A percentile compares a stretch with the other conserved stretches of the same genome.
phyloP scores from a whole-genome alignment of 2,329 filamentous ascomycete species.

The Trichoderma atrobrunneum region DNA sequence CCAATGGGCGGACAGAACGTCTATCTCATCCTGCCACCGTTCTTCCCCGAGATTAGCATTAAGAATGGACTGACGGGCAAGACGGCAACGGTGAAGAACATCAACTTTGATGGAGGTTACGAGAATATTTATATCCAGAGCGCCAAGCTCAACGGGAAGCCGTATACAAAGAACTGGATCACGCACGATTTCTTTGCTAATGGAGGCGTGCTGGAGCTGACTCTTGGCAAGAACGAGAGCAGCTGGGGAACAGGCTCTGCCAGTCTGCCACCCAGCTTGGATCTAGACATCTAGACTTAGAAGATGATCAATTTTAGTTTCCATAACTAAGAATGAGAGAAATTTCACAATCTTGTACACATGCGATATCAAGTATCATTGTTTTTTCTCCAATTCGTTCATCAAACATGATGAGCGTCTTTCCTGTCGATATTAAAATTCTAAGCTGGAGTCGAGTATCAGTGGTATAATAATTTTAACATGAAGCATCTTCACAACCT shows the following conservation, averaged over 20 bases:
- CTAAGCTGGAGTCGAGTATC: neutral
- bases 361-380: neutral
- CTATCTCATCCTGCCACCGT: constrained; percentile 51
- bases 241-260: constrained; percentile 7
- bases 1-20: constrained; percentile 53
- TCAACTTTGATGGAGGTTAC: constrained; percentile 42
- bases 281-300: neutral
- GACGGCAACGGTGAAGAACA: constrained; percentile 30
- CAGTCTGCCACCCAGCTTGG: constrained; percentile 7
- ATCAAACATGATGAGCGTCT: neutral
- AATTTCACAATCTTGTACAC: neutral
- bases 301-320: neutral
- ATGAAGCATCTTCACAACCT: neutral
- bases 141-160: constrained; percentile 53
- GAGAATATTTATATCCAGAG: constrained; percentile 57
- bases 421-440: neutral
- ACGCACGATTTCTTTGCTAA: constrained; percentile 58
- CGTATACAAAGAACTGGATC: constrained; percentile 59
- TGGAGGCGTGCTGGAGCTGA: constrained; percentile 56
- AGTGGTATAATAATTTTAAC: neutral
- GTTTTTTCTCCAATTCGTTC: neutral
- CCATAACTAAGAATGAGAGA: neutral
- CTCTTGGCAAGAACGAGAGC: constrained; percentile 51
- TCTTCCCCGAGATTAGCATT: constrained; percentile 47
- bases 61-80: constrained; percentile 27